These are phyloP conservation scores for Escovopsis weberi DNA, from an alignment of 2,329 filamentous ascomycete species.

Conservation along the genomic window DNA sequence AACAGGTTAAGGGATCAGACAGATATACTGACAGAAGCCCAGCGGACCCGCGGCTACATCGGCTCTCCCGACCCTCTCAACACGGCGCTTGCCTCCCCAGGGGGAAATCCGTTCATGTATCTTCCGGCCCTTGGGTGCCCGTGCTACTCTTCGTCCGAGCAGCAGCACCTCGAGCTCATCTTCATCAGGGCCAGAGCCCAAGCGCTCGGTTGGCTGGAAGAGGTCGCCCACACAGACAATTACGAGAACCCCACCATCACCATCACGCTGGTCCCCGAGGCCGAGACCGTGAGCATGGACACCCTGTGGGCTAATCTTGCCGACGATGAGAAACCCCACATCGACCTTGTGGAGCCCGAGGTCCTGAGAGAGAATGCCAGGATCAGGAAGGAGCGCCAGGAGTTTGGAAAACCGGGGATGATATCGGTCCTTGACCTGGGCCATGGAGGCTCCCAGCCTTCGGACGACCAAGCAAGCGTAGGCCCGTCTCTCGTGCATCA, in stretches of 20 bases:
- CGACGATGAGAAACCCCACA: conserved; percentile 15
- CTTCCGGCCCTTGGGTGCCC: conserved; percentile 44
- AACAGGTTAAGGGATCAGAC: too few relatives aligned
- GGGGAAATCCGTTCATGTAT: conserved; percentile 28
- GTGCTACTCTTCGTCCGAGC: conserved; percentile 53
- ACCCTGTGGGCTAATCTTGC: conserved; percentile 15
- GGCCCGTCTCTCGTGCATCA: too few relatives aligned
- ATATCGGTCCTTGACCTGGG: conserved; percentile 10
- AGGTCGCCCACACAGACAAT: conserved; percentile 28
- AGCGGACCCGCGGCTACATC: conserved; percentile 49
- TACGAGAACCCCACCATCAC: conserved; percentile 22
- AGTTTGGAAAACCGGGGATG: conserved; percentile 15
- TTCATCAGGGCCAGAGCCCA: conserved; percentile 38
- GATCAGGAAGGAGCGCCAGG: conserved; percentile 13
- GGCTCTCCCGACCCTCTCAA: conserved; percentile 36
- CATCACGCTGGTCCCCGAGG: not conserved
- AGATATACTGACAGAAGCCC: not conserved
- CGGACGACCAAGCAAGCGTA: too few relatives aligned
- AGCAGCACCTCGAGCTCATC: conserved; percentile 43
- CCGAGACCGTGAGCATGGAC: conserved; percentile 11
- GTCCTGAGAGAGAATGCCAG: conserved; percentile 12
- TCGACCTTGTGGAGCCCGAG: conserved; percentile 9
- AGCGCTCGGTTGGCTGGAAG: conserved; percentile 47
- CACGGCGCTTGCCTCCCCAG: conserved; percentile 36
- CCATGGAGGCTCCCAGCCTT: too few relatives aligned